These are phyloP conservation scores for Mycena filopes DNA, from an alignment of 768 basidiomycete genomes.

Conservation along the genomic window DNA sequence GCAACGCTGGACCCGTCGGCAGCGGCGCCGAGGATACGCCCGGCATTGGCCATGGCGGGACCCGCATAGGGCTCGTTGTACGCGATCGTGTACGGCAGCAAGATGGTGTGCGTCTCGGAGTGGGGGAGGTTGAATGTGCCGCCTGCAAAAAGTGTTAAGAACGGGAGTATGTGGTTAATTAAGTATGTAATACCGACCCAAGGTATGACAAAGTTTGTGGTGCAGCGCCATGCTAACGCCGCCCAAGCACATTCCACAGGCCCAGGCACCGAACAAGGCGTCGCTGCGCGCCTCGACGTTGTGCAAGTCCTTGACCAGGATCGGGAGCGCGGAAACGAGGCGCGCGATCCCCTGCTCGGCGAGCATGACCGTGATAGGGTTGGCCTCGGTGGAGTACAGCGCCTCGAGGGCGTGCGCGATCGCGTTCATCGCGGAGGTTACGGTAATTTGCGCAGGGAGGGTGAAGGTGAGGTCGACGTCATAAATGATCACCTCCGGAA, in stretches of 20 bases:
- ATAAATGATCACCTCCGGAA: conserved; percentile 54
- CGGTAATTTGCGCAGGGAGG: conserved; percentile 46
- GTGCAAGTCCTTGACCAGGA: conserved; percentile 39
- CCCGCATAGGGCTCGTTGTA: conserved; percentile 56
- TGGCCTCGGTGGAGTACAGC: conserved; percentile 48
- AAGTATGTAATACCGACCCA: conserved; percentile 39
- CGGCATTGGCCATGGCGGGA: conserved; percentile 48
- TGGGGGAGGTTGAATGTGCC: conserved; percentile 54
- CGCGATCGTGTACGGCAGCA: conserved; percentile 52
- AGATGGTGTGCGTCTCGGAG: conserved; percentile 53
- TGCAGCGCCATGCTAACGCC: conserved; percentile 50
- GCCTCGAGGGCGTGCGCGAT: conserved; percentile 56
- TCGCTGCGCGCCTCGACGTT: conserved; percentile 46
- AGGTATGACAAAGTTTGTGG: too few species aligned
- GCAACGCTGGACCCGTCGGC: conserved; percentile 37
- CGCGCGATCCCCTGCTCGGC: conserved; percentile 49
- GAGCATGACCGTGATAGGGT: conserved; percentile 48
- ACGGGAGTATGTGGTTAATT: conserved; percentile 28
- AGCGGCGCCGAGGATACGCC: conserved; percentile 39
- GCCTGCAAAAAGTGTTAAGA: conserved; percentile 34
- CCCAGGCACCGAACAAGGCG: conserved; percentile 51
- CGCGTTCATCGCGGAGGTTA: conserved; percentile 53
- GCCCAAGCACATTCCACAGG: conserved; percentile 47
- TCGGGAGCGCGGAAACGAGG: conserved; percentile 45
- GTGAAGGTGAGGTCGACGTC: conserved; percentile 51